These are phyloP conservation scores for Heterobasidion occidentale DNA, from an alignment of 1,284 basidiomycete genomes.

Conservation along the genomic window DNA sequence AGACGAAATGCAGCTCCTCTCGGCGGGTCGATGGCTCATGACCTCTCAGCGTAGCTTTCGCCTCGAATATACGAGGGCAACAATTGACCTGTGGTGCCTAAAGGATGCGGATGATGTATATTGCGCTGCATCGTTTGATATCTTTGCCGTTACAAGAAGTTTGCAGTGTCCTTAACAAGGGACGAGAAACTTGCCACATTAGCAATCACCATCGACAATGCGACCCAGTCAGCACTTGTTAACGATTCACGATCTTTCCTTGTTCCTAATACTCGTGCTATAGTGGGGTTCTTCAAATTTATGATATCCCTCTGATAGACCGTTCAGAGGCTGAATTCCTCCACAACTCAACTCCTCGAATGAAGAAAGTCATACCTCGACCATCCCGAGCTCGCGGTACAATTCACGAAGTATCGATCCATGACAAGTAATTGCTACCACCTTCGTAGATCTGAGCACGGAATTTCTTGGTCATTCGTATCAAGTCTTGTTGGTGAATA, in stretches of 20 bases:
- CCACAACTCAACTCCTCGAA: background rate
- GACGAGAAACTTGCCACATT: conserved; percentile 20
- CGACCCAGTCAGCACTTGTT: conserved; percentile 10
- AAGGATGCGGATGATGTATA: conserved; percentile 19
- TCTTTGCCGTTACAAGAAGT: conserved; percentile 24
- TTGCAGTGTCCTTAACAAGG: conserved; percentile 22
- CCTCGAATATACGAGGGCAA: conserved; percentile 18
- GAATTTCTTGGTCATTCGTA: conserved; percentile 22
- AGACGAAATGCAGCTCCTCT: conserved; percentile 35
- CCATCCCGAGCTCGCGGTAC: conserved; percentile 8
- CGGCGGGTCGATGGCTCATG: conserved; percentile 36
- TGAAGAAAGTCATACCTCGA: background rate
- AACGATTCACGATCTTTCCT: background rate
- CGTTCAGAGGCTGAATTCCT: background rate
- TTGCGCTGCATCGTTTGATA: conserved; percentile 27
- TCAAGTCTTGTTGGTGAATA: conserved; percentile 30
- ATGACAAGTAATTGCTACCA: conserved; percentile 24
- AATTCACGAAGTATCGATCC: conserved; percentile 20
- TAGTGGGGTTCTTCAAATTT: conserved; percentile 3
- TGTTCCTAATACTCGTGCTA: background rate
- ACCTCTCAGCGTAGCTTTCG: conserved; percentile 30
- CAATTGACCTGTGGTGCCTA: conserved; percentile 34
- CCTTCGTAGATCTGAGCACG: conserved; percentile 24
- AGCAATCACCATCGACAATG: conserved; percentile 22
- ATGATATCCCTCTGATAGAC: conserved; percentile 4